Percentiles rank a stretch among this genome's conserved stretches.
Conservation (phyloP, 495 filamentous ascomycete genomes). For the Trichoderma reesei region DNA sequence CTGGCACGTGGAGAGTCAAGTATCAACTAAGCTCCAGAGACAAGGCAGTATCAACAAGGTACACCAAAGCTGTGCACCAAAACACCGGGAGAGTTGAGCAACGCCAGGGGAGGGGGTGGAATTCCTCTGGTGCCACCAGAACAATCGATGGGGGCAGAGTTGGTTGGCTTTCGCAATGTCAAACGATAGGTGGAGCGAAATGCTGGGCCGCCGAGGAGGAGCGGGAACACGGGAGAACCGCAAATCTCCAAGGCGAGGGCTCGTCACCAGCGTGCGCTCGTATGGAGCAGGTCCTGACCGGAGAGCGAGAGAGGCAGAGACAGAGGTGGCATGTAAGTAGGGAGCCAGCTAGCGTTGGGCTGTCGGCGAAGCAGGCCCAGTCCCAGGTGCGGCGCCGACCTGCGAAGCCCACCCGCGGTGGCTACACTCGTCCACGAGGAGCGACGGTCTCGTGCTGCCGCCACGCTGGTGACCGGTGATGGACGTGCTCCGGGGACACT, state of each 20-base stretch:
- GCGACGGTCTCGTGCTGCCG: constrained; percentile 7
- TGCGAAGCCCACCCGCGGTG: background rate
- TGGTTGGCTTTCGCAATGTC: background rate
- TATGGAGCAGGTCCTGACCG: background rate
- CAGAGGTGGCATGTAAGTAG: constrained; percentile 1
- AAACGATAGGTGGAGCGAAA: background rate
- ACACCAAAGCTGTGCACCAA: constrained; percentile 2
- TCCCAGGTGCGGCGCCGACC: background rate
- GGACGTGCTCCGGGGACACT: background rate
- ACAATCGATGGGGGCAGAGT: background rate
- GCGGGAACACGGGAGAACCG: background rate
- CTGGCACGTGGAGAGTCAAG: constrained; percentile 1
- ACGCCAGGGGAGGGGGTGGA: constrained; percentile 10
- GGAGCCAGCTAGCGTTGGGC: background rate
- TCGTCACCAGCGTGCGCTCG: background rate
- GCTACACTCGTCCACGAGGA: background rate
- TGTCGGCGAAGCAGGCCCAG: background rate
- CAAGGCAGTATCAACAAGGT: constrained; percentile 1
- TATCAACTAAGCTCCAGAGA: background rate
- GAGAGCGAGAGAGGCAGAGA: background rate
- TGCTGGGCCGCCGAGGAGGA: background rate
- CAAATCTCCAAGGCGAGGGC: background rate
- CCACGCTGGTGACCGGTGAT: constrained; percentile 3
- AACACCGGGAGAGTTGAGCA: background rate
- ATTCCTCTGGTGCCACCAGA: background rate